Evolutionary conservation across 805 yeast genomes (phyloP).

Genomic region (Kodamaea kakaduensis): DNA sequence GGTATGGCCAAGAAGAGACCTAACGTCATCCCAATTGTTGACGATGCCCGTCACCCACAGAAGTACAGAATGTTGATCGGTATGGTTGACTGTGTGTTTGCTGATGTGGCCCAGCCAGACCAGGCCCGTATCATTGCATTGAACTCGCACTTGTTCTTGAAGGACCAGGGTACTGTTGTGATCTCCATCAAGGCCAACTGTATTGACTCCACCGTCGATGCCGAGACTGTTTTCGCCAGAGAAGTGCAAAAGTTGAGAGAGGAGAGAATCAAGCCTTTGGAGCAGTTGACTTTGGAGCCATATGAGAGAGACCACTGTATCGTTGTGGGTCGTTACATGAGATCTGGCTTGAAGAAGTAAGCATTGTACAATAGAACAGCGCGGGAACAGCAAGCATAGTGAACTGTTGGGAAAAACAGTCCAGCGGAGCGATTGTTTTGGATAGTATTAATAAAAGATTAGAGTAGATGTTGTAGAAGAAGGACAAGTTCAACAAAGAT

Average conservation of each 20-base stretch:
- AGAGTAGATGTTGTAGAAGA: neutral
- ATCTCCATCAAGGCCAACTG: slow-evolving; percentile 99
- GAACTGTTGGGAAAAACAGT: neutral
- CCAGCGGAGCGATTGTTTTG: slow-evolving; percentile 2
- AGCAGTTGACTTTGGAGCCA: slow-evolving; percentile 98
- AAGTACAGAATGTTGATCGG: slow-evolving; percentile 98
- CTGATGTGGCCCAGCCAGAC: slow-evolving; percentile 99
- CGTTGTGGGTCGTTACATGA: slow-evolving; percentile 93
- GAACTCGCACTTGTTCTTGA: slow-evolving; percentile 95
- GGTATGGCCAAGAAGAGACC: slow-evolving; percentile 99
- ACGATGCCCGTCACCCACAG: slow-evolving; percentile 99
- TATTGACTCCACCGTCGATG: slow-evolving; percentile 99
- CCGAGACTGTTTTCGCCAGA: slow-evolving; percentile 98
- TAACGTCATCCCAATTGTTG: slow-evolving; percentile 96
- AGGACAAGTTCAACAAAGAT: neutral
- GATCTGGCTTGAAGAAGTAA: slow-evolving; percentile 69
- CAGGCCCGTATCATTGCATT: slow-evolving; percentile 99
- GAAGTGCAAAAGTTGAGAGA: slow-evolving; percentile 98
- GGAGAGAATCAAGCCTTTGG: slow-evolving; percentile 97
- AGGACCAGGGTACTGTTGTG: slow-evolving; percentile 97
- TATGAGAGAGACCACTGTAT: slow-evolving; percentile 99
- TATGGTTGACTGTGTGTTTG: slow-evolving; percentile 98
- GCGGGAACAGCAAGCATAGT: neutral
- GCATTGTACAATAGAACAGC: slow-evolving; percentile 7
- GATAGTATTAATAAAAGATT: slow-evolving; percentile 5